Conservation (phyloP, 1,284 basidiomycete genomes). For the Takashimella koratensis region DNA sequence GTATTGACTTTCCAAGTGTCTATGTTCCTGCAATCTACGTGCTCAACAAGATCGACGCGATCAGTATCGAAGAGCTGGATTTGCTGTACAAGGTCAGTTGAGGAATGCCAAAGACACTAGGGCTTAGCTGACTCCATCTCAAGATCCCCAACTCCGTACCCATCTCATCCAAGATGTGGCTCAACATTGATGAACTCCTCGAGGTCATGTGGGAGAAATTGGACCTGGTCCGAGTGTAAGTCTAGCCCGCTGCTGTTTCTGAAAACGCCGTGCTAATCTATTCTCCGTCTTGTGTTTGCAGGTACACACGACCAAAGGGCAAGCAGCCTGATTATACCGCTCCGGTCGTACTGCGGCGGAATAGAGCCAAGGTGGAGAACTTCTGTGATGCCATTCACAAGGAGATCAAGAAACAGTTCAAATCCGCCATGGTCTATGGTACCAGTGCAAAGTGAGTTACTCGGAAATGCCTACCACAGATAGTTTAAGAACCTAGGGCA, state of each 20-base stretch:
- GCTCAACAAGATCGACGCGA: slow-evolving; percentile 82
- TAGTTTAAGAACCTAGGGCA: no score
- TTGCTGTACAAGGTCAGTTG: slow-evolving; percentile 60
- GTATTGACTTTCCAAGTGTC: slow-evolving; percentile 57
- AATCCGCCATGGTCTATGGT: slow-evolving; percentile 78
- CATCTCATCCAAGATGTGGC: slow-evolving; percentile 71
- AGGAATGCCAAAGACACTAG: neutral
- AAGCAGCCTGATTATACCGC: slow-evolving; percentile 79
- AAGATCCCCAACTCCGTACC: neutral
- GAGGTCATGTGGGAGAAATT: slow-evolving; percentile 86
- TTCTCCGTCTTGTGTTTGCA: slow-evolving; percentile 9
- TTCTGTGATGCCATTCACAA: slow-evolving; percentile 67
- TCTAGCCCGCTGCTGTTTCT: neutral
- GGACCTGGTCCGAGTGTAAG: slow-evolving; percentile 76
- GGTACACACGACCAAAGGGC: slow-evolving; percentile 90
- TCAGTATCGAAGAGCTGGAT: slow-evolving; percentile 97
- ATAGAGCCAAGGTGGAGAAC: slow-evolving; percentile 64
- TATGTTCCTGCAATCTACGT: slow-evolving; percentile 92
- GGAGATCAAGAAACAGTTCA: slow-evolving; percentile 50
- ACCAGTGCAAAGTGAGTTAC: slow-evolving; percentile 41
- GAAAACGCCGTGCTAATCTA: neutral
- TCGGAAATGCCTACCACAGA: no score
- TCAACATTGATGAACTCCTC: slow-evolving; percentile 93
- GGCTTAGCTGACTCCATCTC: neutral
- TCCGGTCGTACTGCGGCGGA: slow-evolving; percentile 62